Percentiles rank a stretch among this genome's conserved stretches.
Evolutionary conservation across 1,284 basidiomycete species (phyloP).

Genomic region (Tilletia walkeri): DNA sequence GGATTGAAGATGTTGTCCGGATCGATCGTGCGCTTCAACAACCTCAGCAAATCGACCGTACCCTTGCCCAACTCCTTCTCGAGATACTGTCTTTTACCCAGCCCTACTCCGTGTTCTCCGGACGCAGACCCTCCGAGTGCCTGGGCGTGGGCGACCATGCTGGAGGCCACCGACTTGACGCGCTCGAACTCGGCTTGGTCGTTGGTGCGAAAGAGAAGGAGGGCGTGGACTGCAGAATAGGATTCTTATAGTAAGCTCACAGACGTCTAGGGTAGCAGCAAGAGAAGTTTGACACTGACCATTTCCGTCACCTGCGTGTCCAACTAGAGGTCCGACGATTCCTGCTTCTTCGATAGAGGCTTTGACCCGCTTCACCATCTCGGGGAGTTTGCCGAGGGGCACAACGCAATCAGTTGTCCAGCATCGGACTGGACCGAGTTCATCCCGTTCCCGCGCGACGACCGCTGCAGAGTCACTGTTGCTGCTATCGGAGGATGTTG

Average conservation of each 20-base stretch:
- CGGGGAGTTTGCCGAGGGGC: neutral
- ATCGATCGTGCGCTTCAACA: constrained; percentile 41
- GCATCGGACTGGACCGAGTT: constrained; percentile 13
- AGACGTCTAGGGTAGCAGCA: too few relatives aligned
- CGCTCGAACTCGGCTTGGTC: constrained; percentile 36
- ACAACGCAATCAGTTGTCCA: constrained; percentile 13
- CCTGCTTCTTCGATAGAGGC: constrained; percentile 6
- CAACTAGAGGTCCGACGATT: constrained; percentile 59
- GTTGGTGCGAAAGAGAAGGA: constrained; percentile 38
- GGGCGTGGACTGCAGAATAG: constrained; percentile 15
- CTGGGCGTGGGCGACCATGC: constrained; percentile 59
- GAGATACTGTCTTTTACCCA: constrained; percentile 42
- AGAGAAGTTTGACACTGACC: neutral
- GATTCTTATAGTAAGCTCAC: too few relatives aligned
- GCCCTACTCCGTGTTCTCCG: constrained; percentile 51
- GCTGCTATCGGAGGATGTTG: neutral
- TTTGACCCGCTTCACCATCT: constrained; percentile 15
- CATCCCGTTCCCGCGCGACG: constrained; percentile 9
- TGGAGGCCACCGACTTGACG: constrained; percentile 58
- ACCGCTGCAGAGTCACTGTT: neutral
- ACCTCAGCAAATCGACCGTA: constrained; percentile 39
- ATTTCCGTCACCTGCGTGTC: constrained; percentile 81
- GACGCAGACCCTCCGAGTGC: constrained; percentile 60
- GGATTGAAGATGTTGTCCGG: constrained; percentile 47
- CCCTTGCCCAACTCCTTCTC: constrained; percentile 39